Percentiles rank a stretch among this genome's conserved stretches.
phyloP scores from a whole-genome alignment of 2,329 filamentous ascomycete species.

The Cladobotryum protrusum region DNA sequence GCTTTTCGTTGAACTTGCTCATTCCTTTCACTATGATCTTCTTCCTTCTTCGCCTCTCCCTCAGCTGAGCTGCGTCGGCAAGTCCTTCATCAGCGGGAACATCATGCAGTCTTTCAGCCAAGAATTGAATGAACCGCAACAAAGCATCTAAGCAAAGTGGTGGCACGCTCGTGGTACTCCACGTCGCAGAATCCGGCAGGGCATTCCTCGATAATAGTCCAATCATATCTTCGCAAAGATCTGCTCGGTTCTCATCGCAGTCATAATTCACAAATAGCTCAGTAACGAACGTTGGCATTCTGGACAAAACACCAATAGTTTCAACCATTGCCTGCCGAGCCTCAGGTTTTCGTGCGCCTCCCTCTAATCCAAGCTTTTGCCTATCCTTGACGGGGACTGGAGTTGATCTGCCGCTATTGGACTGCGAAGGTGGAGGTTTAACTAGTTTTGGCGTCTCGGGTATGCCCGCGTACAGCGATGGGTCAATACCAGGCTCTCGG shows the following conservation, averaged over 20 bases:
- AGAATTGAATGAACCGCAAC: conserved; percentile 83
- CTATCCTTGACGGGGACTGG: conserved; percentile 89
- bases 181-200: conserved; percentile 92
- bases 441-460: conserved; percentile 84
- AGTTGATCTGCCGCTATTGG: conserved; percentile 74
- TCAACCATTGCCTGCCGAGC: conserved; percentile 98
- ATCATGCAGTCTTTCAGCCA: conserved; percentile 78
- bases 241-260: conserved; percentile 83
- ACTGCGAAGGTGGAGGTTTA: conserved; percentile 67
- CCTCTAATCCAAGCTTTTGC: conserved; percentile 87
- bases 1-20: conserved; percentile 90
- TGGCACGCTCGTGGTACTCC: conserved; percentile 97
- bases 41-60: conserved; percentile 71
- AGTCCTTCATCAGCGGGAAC: conserved; percentile 57
- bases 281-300: conserved; percentile 90
- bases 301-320: conserved; percentile 81
- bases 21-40: conserved; percentile 83
- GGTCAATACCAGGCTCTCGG: conserved; percentile 81
- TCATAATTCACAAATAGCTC: conserved; percentile 98
- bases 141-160: conserved; percentile 90
- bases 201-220: conserved; percentile 89
- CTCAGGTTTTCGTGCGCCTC: conserved; percentile 85
- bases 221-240: conserved; percentile 93
- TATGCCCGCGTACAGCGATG: conserved; percentile 84
- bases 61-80: conserved; percentile 58